Percentiles rank a stretch among this genome's conserved stretches.
Conservation (phyloP, 1,284 basidiomycete species). For the Sporisorium graminicola region DNA sequence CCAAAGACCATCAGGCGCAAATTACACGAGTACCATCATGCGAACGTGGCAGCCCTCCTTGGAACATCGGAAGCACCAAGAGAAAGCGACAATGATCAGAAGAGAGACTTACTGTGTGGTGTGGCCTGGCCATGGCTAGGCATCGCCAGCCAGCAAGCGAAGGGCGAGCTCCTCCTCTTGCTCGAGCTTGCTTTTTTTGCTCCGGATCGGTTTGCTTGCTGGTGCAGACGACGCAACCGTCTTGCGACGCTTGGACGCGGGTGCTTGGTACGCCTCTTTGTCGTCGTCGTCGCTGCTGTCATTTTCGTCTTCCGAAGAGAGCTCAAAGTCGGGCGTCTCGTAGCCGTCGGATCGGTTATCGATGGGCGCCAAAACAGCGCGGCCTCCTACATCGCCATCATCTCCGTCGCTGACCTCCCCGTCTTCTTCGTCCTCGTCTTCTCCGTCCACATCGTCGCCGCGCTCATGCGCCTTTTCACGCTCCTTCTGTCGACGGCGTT, state of each 20-base stretch:
- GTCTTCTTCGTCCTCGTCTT: slow-evolving; percentile 13
- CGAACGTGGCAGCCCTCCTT: slow-evolving; percentile 5
- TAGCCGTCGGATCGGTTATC: slow-evolving; percentile 61
- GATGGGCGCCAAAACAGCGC: slow-evolving; percentile 42
- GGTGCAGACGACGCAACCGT: slow-evolving; percentile 1
- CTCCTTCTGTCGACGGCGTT: slow-evolving; percentile 84
- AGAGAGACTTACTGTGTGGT: slow-evolving; percentile 15
- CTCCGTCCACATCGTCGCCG: slow-evolving; percentile 69
- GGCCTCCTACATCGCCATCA: slow-evolving; percentile 71
- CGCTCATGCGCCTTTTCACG: slow-evolving; percentile 77
- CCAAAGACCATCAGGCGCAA: slow-evolving; percentile 59
- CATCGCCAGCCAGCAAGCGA: slow-evolving; percentile 51
- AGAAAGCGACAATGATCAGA: neutral
- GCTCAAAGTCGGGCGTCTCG: slow-evolving; percentile 65
- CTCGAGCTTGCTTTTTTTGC: slow-evolving; percentile 52
- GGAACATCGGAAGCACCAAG: neutral
- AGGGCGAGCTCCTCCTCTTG: slow-evolving; percentile 54
- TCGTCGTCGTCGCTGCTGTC: slow-evolving; percentile 21
- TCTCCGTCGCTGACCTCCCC: slow-evolving; percentile 28
- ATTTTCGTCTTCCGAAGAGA: slow-evolving; percentile 39
- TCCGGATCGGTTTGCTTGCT: neutral
- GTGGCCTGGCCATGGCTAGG: neutral
- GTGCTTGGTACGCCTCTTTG: slow-evolving; percentile 18
- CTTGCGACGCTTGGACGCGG: slow-evolving; percentile 37
- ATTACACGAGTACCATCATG: slow-evolving; percentile 66